Evolutionary conservation across 257 asterid species (phyloP), one percentile per base, ranked within the genome.

Genomic region (Solanum okadae): DNA sequence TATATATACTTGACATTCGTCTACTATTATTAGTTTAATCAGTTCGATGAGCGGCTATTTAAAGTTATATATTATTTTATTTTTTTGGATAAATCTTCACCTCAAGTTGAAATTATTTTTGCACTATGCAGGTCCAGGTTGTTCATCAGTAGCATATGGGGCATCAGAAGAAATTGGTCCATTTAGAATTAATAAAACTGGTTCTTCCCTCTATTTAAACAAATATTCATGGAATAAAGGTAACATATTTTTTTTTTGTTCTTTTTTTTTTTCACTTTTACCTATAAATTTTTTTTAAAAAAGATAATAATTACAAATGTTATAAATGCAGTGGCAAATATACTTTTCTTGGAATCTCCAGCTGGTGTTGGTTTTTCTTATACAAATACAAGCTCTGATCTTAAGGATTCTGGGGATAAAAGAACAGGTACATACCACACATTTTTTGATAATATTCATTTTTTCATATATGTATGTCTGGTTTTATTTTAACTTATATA

Each of bases 101-200:
- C 1, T 63, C 31, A 63, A 63, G 15, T 63, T 63, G 31, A n/a
- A 68, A 68, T 68, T 68, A 35, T 27, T 12, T 33, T 65, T n/a
- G 61, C 42, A 25, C 73, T n/a, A 15, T 92, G 92, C 95, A 96
- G 99, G 99, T 35, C 99, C 98, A 0, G 99, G 99, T 22, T 96
- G 99, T 90, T 96, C 99, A 67, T 96, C 99, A 4, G 92, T 95
- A 56, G 99, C 97, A 29, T 96, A 95, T 88, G 99, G 98, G 25
- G 99, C 98, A 88, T 94, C 99, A 3, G 98, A 96, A 88, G 99
- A 96, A 92, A 90, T 96, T 10, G 99, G 99, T 56, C 99, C 98
- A 37, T 95, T 95, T 87, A 93, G 96, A 68, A 93, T 96, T 8
- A 90, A 92, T 89, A 92, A 93, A 90, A 93, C 93, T 10, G 90